Conservation (phyloP, 805 yeast species). For the Candida insectalens region DNA sequence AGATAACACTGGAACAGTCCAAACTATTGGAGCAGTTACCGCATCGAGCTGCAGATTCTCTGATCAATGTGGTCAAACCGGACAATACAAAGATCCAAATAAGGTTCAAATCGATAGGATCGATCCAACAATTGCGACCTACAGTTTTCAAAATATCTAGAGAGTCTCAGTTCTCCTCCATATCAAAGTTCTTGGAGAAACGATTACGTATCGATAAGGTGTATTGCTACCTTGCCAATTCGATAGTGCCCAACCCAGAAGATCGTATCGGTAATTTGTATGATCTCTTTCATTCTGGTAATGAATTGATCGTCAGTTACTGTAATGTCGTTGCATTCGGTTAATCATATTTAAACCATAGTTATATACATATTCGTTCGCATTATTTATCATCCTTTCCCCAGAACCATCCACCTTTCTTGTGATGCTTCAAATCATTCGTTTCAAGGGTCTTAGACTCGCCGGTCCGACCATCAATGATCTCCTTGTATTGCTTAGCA, state of each 20-base stretch:
- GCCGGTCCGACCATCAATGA: constrained; percentile 27
- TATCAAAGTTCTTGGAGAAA: constrained; percentile 34
- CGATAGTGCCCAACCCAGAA: constrained; percentile 36
- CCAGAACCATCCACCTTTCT: constrained; percentile 24
- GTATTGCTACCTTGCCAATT: constrained; percentile 35
- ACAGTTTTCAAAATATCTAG: constrained; percentile 38
- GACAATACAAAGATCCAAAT: constrained; percentile 30
- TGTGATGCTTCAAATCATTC: constrained; percentile 9
- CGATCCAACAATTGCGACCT: constrained; percentile 40
- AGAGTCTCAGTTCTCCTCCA: constrained; percentile 35
- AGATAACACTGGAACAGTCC: constrained; percentile 23
- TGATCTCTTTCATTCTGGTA: constrained; percentile 25
- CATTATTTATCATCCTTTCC: constrained; percentile 5
- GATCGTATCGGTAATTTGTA: constrained; percentile 30
- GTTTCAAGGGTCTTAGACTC: constrained; percentile 19
- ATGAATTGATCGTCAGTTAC: constrained; percentile 34
- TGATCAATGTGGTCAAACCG: constrained; percentile 11
- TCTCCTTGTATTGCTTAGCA: constrained; percentile 27
- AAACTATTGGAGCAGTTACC: constrained; percentile 16
- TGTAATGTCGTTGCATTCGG: constrained; percentile 40
- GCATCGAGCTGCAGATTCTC: constrained; percentile 14
- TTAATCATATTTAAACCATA: constrained; percentile 9
- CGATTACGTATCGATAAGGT: constrained; percentile 23
- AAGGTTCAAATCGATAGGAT: constrained; percentile 53
- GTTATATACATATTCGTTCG: background rate